These are phyloP conservation scores for Exserohilum turcica DNA, from an alignment of 2,329 filamentous ascomycete species.

Conservation along the genomic window DNA sequence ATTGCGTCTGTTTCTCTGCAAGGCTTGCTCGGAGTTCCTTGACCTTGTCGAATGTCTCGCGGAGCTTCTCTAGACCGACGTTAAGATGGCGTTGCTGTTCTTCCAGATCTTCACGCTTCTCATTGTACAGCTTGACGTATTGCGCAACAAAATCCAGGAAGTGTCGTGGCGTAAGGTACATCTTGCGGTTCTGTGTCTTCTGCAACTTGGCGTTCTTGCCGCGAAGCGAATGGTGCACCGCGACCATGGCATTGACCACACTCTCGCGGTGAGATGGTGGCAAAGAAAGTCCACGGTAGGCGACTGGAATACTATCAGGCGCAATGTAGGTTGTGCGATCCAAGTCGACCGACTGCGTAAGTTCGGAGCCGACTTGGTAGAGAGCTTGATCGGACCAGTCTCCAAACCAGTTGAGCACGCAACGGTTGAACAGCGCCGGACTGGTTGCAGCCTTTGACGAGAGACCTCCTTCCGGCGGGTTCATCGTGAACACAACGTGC, in stretches of 20 bases:
- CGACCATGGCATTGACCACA: conserved; percentile 97
- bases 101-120: conserved; percentile 97
- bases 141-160: conserved; percentile 98
- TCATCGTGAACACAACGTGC: conserved; percentile 99
- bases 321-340: conserved; percentile 84
- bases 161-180: conserved; percentile 93
- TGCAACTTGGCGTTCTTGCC: conserved; percentile 85
- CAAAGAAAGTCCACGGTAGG: conserved; percentile 81
- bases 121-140: conserved; percentile 95
- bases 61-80: conserved; percentile 94
- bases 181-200: conserved; percentile 90
- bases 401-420: conserved; percentile 99
- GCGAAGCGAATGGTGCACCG: conserved; percentile 94
- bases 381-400: conserved; percentile 99
- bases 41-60: conserved; percentile 97
- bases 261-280: conserved; percentile 90
- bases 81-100: conserved; percentile 98
- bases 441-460: conserved; percentile 97
- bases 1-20: conserved; percentile 89
- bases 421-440: conserved; percentile 98
- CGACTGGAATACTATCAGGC: conserved; percentile 89
- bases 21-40: conserved; percentile 87
- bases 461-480: conserved; percentile 92
- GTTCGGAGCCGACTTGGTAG: conserved; percentile 94
- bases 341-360: conserved; percentile 94